Conservation (phyloP, 345 rosid species). For the Populus alba region DNA sequence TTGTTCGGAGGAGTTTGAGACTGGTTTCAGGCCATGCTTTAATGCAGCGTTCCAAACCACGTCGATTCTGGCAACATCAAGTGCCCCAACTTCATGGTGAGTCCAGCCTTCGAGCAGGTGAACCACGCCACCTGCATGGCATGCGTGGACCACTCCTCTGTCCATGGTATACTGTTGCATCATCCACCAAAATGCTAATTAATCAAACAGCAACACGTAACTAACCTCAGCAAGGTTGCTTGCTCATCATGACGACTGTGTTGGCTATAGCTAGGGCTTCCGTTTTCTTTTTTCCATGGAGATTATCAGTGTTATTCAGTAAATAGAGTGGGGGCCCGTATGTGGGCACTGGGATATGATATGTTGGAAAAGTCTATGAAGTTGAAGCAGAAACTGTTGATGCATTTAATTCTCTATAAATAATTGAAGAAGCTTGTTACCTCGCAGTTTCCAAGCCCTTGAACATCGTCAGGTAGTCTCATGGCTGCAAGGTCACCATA, state of each 20-base stretch:
- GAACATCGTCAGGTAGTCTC: conserved; percentile 79
- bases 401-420: no score
- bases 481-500: conserved; percentile 98
- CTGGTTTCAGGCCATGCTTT: conserved; percentile 68
- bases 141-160: conserved; percentile 95
- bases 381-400: no score
- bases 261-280: no score
- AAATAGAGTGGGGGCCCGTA: no score
- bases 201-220: background rate
- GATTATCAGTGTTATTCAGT: no score
- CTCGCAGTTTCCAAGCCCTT: conserved; percentile 93
- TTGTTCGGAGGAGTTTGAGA: conserved; percentile 18
- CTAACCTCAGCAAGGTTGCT: background rate
- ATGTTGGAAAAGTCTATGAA: no score
- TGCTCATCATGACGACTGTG: no score
- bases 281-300: no score
- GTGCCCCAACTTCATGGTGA: conserved; percentile 93
- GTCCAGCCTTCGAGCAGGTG: conserved; percentile 85
- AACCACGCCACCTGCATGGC: conserved; percentile 98
- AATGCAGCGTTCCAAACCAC: conserved; percentile 90
- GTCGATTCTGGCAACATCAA: conserved; percentile 85
- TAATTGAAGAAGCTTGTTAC: conserved; percentile 24
- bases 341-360: no score
- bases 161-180: conserved; percentile 84
- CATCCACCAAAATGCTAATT: background rate